Percentiles rank a stretch among this genome's conserved stretches.
These are phyloP conservation scores for Calocera viscosa DNA, from an alignment of 768 basidiomycete genomes.

Conservation along the genomic window DNA sequence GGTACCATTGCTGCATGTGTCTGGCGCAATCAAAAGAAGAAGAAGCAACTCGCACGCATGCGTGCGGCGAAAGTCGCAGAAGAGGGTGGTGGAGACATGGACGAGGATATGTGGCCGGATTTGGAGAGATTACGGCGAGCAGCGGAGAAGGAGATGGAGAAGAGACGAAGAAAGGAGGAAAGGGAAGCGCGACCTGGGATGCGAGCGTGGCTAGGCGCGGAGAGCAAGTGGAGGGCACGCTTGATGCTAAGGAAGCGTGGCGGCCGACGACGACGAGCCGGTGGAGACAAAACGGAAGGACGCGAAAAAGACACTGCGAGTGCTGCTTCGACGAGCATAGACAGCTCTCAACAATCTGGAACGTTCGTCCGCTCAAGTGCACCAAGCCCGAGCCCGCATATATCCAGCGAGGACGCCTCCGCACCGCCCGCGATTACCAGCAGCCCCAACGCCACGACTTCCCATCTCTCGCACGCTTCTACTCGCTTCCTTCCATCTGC, in stretches of 20 bases:
- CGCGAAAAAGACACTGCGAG: background rate
- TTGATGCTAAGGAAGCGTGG: background rate
- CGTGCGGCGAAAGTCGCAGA: background rate
- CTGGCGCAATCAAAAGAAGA: background rate
- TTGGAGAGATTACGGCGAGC: background rate
- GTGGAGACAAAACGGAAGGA: background rate
- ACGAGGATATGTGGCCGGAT: background rate
- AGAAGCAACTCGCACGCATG: background rate
- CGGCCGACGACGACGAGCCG: background rate
- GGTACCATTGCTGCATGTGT: background rate
- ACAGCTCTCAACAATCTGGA: background rate
- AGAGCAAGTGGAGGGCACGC: slow-evolving; percentile 1
- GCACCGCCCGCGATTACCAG: background rate
- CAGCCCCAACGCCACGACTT: background rate
- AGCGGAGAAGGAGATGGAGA: slow-evolving; percentile 1
- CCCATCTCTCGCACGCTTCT: background rate
- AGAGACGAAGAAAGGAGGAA: background rate
- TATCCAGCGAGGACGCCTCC: background rate
- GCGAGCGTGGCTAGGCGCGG: background rate
- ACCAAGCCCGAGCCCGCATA: background rate
- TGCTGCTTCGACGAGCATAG: background rate
- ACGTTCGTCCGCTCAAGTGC: background rate
- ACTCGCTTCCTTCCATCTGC: background rate
- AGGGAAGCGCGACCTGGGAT: background rate
- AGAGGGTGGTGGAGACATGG: background rate